Conservation (phyloP, 2,329 filamentous ascomycete species). For the Myriangium duriaei region DNA sequence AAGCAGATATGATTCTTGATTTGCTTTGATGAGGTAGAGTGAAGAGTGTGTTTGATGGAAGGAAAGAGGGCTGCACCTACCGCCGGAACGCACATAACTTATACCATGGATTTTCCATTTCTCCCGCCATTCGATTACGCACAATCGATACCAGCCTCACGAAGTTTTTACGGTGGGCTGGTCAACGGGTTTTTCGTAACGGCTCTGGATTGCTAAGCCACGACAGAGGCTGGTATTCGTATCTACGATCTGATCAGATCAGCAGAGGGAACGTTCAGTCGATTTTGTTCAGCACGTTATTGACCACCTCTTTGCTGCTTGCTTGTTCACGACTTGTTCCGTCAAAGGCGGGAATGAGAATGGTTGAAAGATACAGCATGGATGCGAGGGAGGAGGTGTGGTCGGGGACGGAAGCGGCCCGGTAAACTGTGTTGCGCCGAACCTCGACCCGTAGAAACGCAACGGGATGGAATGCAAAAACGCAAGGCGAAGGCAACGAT, state of each 20-base stretch:
- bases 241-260: too few relatives aligned
- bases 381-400: too few relatives aligned
- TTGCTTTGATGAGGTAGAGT: conserved; percentile 3
- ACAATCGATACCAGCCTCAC: conserved; percentile 7
- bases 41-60: background rate
- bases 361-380: too few relatives aligned
- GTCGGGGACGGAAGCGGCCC: background rate
- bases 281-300: too few relatives aligned
- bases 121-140: background rate
- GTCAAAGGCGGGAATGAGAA: too few relatives aligned
- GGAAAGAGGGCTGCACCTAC: background rate
- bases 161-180: background rate
- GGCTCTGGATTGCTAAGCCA: conserved; percentile 1
- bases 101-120: conserved; percentile 1
- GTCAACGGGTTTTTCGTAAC: background rate
- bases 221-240: too few relatives aligned
- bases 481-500: too few relatives aligned
- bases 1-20: conserved; percentile 9
- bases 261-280: too few relatives aligned
- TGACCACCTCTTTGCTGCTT: too few relatives aligned
- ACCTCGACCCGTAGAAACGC: too few relatives aligned
- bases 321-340: too few relatives aligned
- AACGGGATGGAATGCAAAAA: too few relatives aligned
- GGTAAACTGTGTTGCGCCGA: background rate
- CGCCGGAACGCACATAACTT: conserved; percentile 1